Evolutionary conservation across 1,284 basidiomycete species (phyloP).

Genomic region (Ceratobasidium sp.): DNA sequence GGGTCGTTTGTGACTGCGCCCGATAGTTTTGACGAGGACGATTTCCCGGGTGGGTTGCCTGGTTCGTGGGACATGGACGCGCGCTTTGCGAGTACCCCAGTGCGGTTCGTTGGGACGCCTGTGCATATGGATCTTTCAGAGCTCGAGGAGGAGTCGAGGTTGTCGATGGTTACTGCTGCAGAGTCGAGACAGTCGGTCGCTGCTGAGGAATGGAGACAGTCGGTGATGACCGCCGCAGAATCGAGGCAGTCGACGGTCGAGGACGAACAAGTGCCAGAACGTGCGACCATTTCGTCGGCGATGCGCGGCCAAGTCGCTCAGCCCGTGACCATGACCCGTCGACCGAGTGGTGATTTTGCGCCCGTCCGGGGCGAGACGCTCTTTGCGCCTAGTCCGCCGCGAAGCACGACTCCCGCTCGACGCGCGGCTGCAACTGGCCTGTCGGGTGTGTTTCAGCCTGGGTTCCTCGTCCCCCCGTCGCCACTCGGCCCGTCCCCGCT

Average conservation of each 20-base stretch:
- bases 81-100: neutral
- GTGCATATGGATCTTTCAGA: slow-evolving; percentile 3
- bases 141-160: neutral
- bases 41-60: slow-evolving; percentile 6
- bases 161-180: neutral
- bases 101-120: neutral
- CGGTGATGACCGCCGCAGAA: too few species aligned
- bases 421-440: neutral
- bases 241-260: slow-evolving; percentile 1
- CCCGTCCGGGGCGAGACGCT: neutral
- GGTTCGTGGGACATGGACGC: neutral
- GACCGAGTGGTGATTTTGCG: slow-evolving; percentile 8
- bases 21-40: slow-evolving; percentile 23
- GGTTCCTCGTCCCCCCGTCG: slow-evolving; percentile 9
- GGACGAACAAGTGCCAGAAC: neutral
- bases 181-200: too few species aligned
- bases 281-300: slow-evolving; percentile 12
- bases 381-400: neutral
- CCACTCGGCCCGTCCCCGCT: neutral
- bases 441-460: neutral
- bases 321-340: neutral
- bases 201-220: too few species aligned
- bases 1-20: slow-evolving; percentile 26
- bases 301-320: slow-evolving; percentile 4
- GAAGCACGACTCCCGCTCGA: slow-evolving; percentile 6